Evolutionary conservation across 2,329 filamentous ascomycete species (phyloP), one percentile per base, ranked within the genome.

Genomic region (Aureobasidium sp.): DNA sequence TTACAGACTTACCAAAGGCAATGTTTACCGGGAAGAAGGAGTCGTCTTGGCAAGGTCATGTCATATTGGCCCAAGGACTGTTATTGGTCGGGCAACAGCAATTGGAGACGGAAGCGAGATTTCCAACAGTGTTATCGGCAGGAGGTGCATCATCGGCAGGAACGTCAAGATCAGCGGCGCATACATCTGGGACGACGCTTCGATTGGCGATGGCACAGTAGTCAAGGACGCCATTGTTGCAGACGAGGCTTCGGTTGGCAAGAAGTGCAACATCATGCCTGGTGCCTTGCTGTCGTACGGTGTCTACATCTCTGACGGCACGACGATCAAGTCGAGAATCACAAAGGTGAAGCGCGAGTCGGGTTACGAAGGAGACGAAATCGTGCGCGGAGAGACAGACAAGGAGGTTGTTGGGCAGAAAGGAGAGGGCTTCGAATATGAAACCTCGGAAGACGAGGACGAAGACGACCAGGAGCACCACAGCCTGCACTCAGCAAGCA

Each of bases 131-230:
- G 84, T 94, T 50, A 85, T 99, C 63, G 94, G 94, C 35, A 84
- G 88, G 64, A 82, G 89, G 66, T 97, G 93, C 75, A 86, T 85
- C 66, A 94, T 99, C 67, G 94, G 94, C 7, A 87, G 84, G 67
- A 90, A 94, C 66, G 92, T 94, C 31, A 82, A 79, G 40, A 85
- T 99, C 64, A 82, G 89, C 52, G 82, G 90, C 67, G 88, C 90
- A 24, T 93, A 91, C 68, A 84, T 99, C 65, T 97, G 93, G 92
- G 90, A 97, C 68, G 84, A 91, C 68, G 85, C 85, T 0, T 82
- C 82, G 5, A 84, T 99, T 67, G 88, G 85, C 1, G 90, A 97
- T 70, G 86, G 86, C 22, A 81, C 87, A 17, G 82, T 82, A 27
- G 78, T 99, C 52, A 80, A 82, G 9, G 82, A 85, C 66, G 87